Conservation (phyloP, 1,284 basidiomycete genomes). For the Sporisorium sorghi region DNA sequence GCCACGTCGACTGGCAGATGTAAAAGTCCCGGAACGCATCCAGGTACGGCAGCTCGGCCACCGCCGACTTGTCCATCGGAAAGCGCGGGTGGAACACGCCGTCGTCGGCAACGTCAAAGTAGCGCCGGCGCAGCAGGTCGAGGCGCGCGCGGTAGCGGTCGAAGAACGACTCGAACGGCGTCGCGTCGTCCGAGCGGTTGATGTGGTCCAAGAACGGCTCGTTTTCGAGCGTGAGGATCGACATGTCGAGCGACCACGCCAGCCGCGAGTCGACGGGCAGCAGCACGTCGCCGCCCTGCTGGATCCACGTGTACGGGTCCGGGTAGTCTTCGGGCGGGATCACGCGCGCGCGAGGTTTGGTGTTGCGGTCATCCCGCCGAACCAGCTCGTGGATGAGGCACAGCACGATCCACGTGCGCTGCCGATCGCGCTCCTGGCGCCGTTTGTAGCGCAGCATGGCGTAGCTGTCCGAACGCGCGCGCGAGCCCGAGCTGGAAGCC, state of each 20-base stretch:
- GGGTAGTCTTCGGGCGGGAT: constrained; percentile 46
- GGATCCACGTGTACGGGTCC: constrained; percentile 39
- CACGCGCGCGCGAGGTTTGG: constrained; percentile 26
- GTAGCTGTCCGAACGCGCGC: constrained; percentile 26
- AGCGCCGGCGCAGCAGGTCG: constrained; percentile 30
- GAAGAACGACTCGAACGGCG: constrained; percentile 41
- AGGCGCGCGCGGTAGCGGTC: constrained; percentile 32
- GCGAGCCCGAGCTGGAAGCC: background rate
- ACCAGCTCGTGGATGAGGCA: constrained; percentile 47
- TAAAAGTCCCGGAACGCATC: constrained; percentile 42
- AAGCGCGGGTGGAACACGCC: constrained; percentile 34
- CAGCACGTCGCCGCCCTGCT: constrained; percentile 35
- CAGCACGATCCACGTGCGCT: constrained; percentile 52
- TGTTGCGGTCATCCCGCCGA: constrained; percentile 29
- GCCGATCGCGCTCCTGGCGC: constrained; percentile 44
- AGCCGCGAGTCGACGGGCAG: constrained; percentile 43
- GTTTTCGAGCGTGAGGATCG: constrained; percentile 27
- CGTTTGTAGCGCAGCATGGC: constrained; percentile 8
- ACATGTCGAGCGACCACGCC: constrained; percentile 45
- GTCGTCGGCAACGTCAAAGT: constrained; percentile 37
- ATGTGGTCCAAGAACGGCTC: constrained; percentile 38
- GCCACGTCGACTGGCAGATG: constrained; percentile 50
- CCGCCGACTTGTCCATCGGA: constrained; percentile 48
- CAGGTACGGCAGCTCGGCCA: constrained; percentile 42
- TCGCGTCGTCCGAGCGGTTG: constrained; percentile 28